Base-by-base conservation (phyloP, 306 rosid species). In the Amphicarpaea edgeworthii region DNA sequence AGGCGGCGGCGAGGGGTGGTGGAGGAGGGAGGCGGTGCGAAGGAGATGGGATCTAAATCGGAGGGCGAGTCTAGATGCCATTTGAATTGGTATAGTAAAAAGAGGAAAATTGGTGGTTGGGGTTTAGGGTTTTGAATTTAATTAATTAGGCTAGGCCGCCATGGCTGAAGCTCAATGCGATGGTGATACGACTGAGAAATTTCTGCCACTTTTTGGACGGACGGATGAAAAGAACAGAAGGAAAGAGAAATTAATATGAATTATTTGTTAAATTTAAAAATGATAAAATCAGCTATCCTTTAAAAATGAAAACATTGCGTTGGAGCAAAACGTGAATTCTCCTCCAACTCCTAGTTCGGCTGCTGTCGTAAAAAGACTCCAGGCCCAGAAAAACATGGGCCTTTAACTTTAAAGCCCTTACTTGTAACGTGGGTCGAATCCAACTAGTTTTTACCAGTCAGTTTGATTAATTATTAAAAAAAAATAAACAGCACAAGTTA, bases 41-140 rank as follows among this genome's bases (percentile, higher is more conserved):
- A 21, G 73, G 17, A 87, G 88, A 55, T 83, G 85, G 65, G 96
- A 88, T 83, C 97, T 77, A 73, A 88, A 83, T 40, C 97, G 83
- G 38, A 85, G 81, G 45, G 91, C 84, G n/a, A 88, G 79, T 12
- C 83, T 12, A 1, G 90, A 11, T 8, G 97, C 96, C 97, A 93
- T 91, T 20, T 43, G 60, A 60, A 30, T 24, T 78, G 34, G 9
- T 11, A 24, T 41, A 63, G 17, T 20, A 70, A 60, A 0, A 10
- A 21, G 9, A 2, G 43, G 15, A 23, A 26, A 9, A 57, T 41
- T 19, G 24, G 11, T 15, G 6, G 11, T 23, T 12, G 62, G 85
- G 85, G 82, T 62, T 84, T 84, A 77, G 82, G 88, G 88, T 23
- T 85, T 84, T 79, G 8, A 62, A 77, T 67, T 20, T n/a, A n/a